These are phyloP conservation scores for Cyberlindnera amylophila DNA, from an alignment of 805 yeast genomes.

Conservation along the genomic window DNA sequence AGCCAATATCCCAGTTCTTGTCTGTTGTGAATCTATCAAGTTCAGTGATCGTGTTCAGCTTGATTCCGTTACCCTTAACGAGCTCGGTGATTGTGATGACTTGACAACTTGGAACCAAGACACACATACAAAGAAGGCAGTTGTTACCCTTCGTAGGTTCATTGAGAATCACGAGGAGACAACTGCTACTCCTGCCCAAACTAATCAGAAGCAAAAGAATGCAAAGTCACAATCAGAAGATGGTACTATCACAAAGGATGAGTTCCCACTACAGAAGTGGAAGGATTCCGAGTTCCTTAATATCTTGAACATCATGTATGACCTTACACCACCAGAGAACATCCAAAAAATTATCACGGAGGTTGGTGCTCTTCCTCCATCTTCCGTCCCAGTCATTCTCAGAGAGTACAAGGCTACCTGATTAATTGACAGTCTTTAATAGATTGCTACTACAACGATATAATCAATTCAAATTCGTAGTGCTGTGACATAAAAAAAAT, in stretches of 20 bases:
- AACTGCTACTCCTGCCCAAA: constrained; percentile 9
- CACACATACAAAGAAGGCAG: constrained; percentile 46
- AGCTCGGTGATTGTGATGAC: constrained; percentile 77
- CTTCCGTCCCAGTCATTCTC: constrained; percentile 95
- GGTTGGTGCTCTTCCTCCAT: constrained; percentile 93
- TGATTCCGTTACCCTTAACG: constrained; percentile 93
- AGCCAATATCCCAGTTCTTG: constrained; percentile 88
- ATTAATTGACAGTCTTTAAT: neutral
- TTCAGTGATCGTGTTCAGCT: constrained; percentile 93
- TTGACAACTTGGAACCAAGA: constrained; percentile 39
- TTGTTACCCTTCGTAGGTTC: constrained; percentile 62
- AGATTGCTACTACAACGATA: neutral
- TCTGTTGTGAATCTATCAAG: constrained; percentile 92
- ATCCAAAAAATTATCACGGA: constrained; percentile 95
- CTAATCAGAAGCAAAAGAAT: constrained; percentile 24
- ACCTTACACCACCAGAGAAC: constrained; percentile 89
- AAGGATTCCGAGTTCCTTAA: constrained; percentile 57
- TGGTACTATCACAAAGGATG: constrained; percentile 29
- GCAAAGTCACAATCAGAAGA: constrained; percentile 16
- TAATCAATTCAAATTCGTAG: no score
- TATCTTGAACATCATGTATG: constrained; percentile 83
- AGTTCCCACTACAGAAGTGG: constrained; percentile 58
- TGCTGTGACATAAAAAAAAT: constrained; percentile 2
- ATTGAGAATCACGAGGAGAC: constrained; percentile 35
- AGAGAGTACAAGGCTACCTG: constrained; percentile 68